These are phyloP conservation scores for Cryptococcus sp. DNA, from an alignment of 1,284 basidiomycete genomes.

Conservation along the genomic window DNA sequence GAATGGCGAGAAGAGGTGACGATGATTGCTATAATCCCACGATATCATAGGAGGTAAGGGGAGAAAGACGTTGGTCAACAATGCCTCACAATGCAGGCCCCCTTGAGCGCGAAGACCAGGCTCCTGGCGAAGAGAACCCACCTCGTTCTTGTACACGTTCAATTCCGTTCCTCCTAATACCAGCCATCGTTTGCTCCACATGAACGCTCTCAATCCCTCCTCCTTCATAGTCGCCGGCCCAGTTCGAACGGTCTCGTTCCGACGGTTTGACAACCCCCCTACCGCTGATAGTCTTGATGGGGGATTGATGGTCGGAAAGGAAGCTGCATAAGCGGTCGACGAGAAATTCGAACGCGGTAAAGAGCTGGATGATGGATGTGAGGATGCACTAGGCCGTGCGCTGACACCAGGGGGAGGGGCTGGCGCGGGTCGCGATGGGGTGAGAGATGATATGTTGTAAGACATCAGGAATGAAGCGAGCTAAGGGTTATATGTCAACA, in stretches of 20 bases:
- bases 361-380: neutral
- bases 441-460: constrained; percentile 35
- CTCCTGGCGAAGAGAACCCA: constrained; percentile 53
- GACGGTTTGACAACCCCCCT: neutral
- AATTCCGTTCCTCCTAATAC: constrained; percentile 79
- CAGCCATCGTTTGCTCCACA: constrained; percentile 91
- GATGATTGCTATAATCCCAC: constrained; percentile 34
- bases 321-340: constrained; percentile 36
- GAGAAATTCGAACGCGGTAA: constrained; percentile 21
- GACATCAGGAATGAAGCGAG: constrained; percentile 25
- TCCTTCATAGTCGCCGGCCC: constrained; percentile 83
- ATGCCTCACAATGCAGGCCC: no score
- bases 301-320: constrained; percentile 35
- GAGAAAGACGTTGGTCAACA: no score
- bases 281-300: constrained; percentile 1
- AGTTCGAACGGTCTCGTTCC: constrained; percentile 34
- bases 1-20: constrained; percentile 29
- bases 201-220: constrained; percentile 84
- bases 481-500: no score
- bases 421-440: constrained; percentile 45
- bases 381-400: neutral
- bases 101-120: no score
- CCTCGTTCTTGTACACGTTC: constrained; percentile 90
- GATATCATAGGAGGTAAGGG: no score
- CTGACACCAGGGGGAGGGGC: constrained; percentile 29